These are phyloP conservation scores for Echites panduratus DNA, from an alignment of 257 asterid species.

Conservation along the genomic window DNA sequence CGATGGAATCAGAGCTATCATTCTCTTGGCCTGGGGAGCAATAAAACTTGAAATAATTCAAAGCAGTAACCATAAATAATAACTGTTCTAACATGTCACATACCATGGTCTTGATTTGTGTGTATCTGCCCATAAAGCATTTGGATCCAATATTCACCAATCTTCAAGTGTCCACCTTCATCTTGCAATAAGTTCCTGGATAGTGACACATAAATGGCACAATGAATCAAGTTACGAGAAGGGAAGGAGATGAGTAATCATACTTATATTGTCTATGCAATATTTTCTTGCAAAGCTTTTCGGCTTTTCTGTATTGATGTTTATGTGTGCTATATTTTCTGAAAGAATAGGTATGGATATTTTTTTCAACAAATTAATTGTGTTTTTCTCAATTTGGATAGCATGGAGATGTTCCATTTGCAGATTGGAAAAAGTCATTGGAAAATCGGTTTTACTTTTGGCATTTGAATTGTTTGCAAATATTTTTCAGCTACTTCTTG, in stretches of 20 bases:
- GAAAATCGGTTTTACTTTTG: neutral
- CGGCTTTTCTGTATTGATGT: neutral
- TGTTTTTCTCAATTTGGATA: neutral
- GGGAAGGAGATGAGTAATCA: neutral
- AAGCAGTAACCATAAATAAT: neutral
- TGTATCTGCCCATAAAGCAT: conserved; percentile 50
- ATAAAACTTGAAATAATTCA: conserved; percentile 4
- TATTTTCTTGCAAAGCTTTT: neutral
- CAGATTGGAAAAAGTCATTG: neutral
- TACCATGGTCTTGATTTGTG: conserved; percentile 42
- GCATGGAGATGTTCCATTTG: neutral
- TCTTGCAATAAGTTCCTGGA: conserved; percentile 55
- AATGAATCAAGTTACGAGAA: neutral
- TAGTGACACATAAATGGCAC: neutral
- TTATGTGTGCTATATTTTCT: neutral
- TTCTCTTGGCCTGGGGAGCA: conserved; percentile 20
- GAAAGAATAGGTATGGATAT: neutral
- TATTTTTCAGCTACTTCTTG: neutral
- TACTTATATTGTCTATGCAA: neutral
- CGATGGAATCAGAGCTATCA: conserved; percentile 3
- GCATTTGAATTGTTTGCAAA: neutral
- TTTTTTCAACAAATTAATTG: neutral
- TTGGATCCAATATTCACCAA: conserved; percentile 59
- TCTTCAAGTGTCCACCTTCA: conserved; percentile 57
- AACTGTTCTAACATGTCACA: neutral